Evolutionary conservation across 495 filamentous ascomycete genomes (phyloP).

Genomic region (Hypomontagnella monticulosa): DNA sequence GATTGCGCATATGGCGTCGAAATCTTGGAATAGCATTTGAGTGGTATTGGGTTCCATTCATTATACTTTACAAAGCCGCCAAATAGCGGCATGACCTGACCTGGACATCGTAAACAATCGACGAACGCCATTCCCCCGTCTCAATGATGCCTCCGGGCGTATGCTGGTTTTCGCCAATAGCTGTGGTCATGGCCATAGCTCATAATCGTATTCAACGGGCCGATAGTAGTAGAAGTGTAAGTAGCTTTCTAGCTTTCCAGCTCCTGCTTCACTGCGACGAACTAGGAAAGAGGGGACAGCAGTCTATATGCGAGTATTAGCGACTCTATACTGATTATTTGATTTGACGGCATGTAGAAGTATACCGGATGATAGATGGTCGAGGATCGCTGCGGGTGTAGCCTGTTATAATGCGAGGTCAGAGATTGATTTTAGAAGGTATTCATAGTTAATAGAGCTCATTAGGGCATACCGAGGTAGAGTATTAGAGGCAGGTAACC

Average conservation of each 20-base stretch:
- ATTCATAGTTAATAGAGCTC: constrained; percentile 11
- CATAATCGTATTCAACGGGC: too few relatives aligned
- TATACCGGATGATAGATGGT: constrained; percentile 91
- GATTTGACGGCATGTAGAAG: background rate
- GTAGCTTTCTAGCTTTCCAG: background rate
- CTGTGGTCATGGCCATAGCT: too few relatives aligned
- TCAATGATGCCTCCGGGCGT: constrained; percentile 1
- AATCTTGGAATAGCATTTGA: background rate
- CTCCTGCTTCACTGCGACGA: background rate
- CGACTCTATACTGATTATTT: constrained; percentile 3
- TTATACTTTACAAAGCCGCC: constrained; percentile 27
- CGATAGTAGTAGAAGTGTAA: constrained; percentile 1
- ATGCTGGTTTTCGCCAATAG: background rate
- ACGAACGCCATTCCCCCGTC: constrained; percentile 12
- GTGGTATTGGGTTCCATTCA: constrained; percentile 30
- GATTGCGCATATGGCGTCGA: too few relatives aligned
- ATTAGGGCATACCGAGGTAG: constrained; percentile 82
- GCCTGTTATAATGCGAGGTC: constrained; percentile 62
- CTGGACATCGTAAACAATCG: background rate
- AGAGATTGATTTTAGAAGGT: constrained; percentile 1
- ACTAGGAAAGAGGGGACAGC: constrained; percentile 75
- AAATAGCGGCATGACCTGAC: background rate
- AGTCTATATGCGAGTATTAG: constrained; percentile 58
- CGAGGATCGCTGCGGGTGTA: constrained; percentile 93
- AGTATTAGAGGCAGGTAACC: constrained; percentile 96